phyloP scores from a whole-genome alignment of 116 monocot genomes.

The Papilionanthe hybrid region DNA sequence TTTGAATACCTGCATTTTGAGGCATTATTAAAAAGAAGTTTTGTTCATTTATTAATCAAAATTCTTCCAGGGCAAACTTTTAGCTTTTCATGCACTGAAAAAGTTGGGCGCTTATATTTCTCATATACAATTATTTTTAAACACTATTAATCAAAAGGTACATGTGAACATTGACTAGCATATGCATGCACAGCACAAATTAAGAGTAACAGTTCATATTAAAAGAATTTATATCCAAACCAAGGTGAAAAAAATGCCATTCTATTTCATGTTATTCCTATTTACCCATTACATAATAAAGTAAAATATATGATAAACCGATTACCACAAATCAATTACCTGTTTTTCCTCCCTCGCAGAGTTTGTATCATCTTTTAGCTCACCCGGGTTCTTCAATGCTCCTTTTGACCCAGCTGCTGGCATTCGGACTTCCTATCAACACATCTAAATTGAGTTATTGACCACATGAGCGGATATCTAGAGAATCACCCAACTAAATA shows the following conservation, averaged over 20 bases:
- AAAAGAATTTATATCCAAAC: not conserved
- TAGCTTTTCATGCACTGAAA: not conserved
- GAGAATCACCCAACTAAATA: not conserved
- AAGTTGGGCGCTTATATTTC: not conserved
- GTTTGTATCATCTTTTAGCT: conserved; percentile 85
- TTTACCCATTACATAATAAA: not conserved
- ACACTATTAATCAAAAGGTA: not conserved
- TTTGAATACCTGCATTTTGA: not conserved
- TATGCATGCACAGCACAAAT: not conserved
- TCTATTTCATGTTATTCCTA: not conserved
- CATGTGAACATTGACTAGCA: not conserved
- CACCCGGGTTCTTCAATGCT: conserved; percentile 60
- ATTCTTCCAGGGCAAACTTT: not conserved
- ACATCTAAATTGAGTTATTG: not conserved
- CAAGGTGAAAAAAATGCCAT: not conserved
- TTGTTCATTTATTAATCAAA: not conserved
- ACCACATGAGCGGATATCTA: not conserved
- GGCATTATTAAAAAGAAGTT: not conserved
- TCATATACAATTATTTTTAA: conserved; percentile 1
- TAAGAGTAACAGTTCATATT: not conserved
- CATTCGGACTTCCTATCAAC: conserved; percentile 84
- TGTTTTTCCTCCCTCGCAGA: conserved; percentile 82
- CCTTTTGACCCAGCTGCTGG: conserved; percentile 89
- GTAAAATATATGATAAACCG: not conserved
- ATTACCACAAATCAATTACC: conserved; percentile 23